phyloP scores from a whole-genome alignment of 345 rosid species.

The Arabis alpina region DNA sequence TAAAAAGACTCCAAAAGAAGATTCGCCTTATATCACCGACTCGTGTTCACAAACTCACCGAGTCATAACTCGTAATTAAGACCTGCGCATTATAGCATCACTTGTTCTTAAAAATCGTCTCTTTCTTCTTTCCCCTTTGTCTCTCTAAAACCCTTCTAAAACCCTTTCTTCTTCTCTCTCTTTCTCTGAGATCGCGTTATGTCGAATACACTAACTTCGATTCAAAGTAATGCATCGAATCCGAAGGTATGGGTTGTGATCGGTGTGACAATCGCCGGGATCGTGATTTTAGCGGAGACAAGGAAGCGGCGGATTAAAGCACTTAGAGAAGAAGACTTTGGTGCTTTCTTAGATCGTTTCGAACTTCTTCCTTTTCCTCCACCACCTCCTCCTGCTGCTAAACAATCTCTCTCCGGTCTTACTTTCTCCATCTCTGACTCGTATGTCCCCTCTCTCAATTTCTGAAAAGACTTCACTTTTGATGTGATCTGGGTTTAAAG shows the following conservation, averaged over 20 bases:
- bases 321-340: conserved; percentile 58
- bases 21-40: conserved; percentile 27
- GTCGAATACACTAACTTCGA: conserved; percentile 53
- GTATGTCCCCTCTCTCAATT: conserved; percentile 43
- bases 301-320: conserved; percentile 60
- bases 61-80: conserved; percentile 15
- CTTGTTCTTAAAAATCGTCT: not conserved
- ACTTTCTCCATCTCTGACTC: conserved; percentile 83
- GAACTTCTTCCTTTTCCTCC: conserved; percentile 77
- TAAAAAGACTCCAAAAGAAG: conserved; percentile 9
- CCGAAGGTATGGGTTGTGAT: conserved; percentile 80
- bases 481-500: conserved; percentile 10
- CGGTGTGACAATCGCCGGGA: conserved; percentile 79
- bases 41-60: conserved; percentile 18
- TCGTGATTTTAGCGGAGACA: conserved; percentile 70
- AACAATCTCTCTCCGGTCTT: conserved; percentile 66
- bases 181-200: conserved; percentile 42
- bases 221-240: conserved; percentile 56
- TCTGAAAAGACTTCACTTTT: no score
- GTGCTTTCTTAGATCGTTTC: conserved; percentile 77
- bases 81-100: not conserved
- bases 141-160: conserved; percentile 50
- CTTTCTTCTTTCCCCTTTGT: not conserved
- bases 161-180: conserved; percentile 36
- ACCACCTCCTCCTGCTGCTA: conserved; percentile 89